Evolutionary conservation across 2,329 filamentous ascomycete species (phyloP), one percentile per base, ranked within the genome.

Genomic region (Talaromyces sp.): DNA sequence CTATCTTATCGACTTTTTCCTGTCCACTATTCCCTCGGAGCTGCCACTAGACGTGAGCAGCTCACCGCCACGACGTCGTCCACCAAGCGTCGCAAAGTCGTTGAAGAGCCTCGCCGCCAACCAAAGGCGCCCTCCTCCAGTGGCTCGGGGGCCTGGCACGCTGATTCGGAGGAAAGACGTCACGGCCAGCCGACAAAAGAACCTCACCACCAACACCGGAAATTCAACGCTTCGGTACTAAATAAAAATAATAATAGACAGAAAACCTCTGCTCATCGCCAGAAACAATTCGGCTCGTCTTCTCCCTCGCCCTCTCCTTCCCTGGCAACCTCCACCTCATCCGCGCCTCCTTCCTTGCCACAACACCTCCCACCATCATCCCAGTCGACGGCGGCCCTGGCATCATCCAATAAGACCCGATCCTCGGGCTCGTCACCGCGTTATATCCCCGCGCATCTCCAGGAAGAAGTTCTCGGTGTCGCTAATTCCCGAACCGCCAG

Each of bases 401-500:
- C 60, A 62, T 41, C 47, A 13, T 60, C 60, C 62, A 45, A 59
- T 54, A 47, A 57, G 37, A 47, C 57, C 33, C 62, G 52, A 25
- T 37, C 78, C 25, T 54, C 56, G 22, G 31, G 10, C 10, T 64
- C 65, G 35, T 67, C 66, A 15, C 63, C 80, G 50, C 80, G 82
- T 66, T 85, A 82, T 73, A 79, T 87, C 63, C 85, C 85, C 67
- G 81, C 84, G 62, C 85, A 86, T 74, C 76, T 87, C 64, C 83
- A 85, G 73, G 80, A 82, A 74, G 83, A 85, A 73, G 79, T 84
- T 62, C 73, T 76, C 43, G 75, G 73, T 65, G 68, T 71, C 54
- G 57, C 57, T 50, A 59, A 59, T 22, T 70, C 68, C 62, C 41
- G 59, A 35, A 7, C 52, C 25, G 25, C 22, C 37, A 45, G 39